These are phyloP conservation scores for Marvania coccoides DNA, from an alignment of 139 green algal species.

Conservation along the genomic window DNA sequence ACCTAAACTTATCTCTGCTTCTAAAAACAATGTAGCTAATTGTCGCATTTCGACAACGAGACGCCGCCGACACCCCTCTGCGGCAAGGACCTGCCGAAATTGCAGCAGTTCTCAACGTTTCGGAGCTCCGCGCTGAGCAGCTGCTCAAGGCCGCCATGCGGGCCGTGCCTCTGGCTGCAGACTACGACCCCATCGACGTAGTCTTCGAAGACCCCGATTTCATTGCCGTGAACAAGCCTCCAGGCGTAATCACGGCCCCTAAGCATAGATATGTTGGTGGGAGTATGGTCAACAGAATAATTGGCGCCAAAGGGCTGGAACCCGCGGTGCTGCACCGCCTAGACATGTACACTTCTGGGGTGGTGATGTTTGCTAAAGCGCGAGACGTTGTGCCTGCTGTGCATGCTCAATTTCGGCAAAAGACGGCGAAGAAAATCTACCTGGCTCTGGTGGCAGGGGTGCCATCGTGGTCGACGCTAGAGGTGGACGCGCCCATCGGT, in stretches of 20 bases:
- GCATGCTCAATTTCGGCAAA: constrained; percentile 59
- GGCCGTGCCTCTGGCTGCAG: constrained; percentile 44
- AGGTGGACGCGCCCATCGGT: constrained; percentile 54
- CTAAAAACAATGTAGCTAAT: constrained; percentile 15
- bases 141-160: constrained; percentile 37
- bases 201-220: constrained; percentile 69
- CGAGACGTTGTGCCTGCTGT: constrained; percentile 37
- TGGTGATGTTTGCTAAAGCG: constrained; percentile 73
- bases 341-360: constrained; percentile 73
- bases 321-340: constrained; percentile 54
- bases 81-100: constrained; percentile 24
- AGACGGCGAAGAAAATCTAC: constrained; percentile 61
- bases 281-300: constrained; percentile 71
- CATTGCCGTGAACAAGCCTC: constrained; percentile 74
- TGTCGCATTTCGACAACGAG: constrained; percentile 28
- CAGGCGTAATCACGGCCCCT: constrained; percentile 56
- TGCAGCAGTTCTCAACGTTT: constrained; percentile 25
- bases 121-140: neutral
- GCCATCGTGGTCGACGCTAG: constrained; percentile 18
- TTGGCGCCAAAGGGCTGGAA: constrained; percentile 24
- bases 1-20: neutral
- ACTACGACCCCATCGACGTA: constrained; percentile 45
- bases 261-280: constrained; percentile 59
- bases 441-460: constrained; percentile 53
- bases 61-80: constrained; percentile 20